These are phyloP conservation scores for Galium porrigens DNA, from an alignment of 305 asterid genomes.

Conservation along the genomic window DNA sequence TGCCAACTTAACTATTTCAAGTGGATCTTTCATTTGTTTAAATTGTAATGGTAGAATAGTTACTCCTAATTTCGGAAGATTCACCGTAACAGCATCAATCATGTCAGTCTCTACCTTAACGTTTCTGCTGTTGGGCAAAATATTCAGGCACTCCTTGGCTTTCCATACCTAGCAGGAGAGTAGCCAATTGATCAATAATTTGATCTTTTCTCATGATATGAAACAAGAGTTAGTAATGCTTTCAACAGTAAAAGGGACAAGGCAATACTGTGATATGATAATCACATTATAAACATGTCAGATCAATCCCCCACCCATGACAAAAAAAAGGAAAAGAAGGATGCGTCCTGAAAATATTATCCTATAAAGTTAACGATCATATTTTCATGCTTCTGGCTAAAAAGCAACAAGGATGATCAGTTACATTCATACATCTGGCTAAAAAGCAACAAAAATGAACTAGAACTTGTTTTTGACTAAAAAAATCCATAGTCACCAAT, in stretches of 20 bases:
- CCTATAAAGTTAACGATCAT: not conserved
- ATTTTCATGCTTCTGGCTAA: not conserved
- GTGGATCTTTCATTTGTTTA: constrained; percentile 88
- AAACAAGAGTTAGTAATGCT: constrained; percentile 6
- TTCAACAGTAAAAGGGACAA: not conserved
- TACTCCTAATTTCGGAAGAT: constrained; percentile 92
- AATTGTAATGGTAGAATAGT: constrained; percentile 87
- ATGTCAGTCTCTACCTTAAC: constrained; percentile 77
- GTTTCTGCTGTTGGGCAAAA: constrained; percentile 73
- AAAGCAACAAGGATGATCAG: not conserved
- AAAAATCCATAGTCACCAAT: not conserved
- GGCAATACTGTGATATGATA: not conserved
- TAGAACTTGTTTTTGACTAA: not conserved
- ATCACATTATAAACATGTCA: not conserved
- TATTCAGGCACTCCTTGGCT: constrained; percentile 93
- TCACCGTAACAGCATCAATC: constrained; percentile 75
- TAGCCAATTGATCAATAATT: constrained; percentile 20
- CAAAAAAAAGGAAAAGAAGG: not conserved
- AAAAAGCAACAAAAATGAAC: not conserved
- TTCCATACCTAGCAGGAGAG: constrained; percentile 65
- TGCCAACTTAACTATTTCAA: constrained; percentile 85
- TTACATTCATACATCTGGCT: not conserved
- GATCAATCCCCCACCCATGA: not conserved
- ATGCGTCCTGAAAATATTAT: not conserved
- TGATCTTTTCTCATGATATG: constrained; percentile 4